These are phyloP conservation scores for Elymus sibiricus DNA, from an alignment of 176 grass and related monocot genomes.

Conservation along the genomic window DNA sequence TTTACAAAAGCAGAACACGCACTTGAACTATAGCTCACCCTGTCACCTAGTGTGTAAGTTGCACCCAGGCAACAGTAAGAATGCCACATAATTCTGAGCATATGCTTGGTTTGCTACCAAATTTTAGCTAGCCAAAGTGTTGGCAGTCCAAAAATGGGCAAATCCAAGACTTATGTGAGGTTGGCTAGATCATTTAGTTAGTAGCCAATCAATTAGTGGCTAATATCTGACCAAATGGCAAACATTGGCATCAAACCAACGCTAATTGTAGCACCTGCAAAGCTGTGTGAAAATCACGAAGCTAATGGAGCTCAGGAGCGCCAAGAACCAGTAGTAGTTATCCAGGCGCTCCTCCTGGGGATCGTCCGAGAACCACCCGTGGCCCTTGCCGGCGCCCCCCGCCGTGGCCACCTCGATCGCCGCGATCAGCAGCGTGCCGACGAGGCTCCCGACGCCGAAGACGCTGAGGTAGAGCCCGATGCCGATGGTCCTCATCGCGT, in stretches of 20 bases:
- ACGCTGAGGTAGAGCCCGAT: slow-evolving; percentile 89
- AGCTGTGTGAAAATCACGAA: slow-evolving; percentile 52
- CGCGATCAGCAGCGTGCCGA: slow-evolving; percentile 65
- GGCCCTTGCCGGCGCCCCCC: background rate
- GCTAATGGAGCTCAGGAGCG: slow-evolving; percentile 56
- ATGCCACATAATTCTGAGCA: background rate
- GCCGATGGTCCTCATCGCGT: slow-evolving; percentile 67
- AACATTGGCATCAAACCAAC: background rate
- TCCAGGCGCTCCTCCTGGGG: slow-evolving; percentile 50
- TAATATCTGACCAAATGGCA: no score
- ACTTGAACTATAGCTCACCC: background rate
- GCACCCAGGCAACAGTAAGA: background rate
- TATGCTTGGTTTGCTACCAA: no score
- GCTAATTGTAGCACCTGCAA: slow-evolving; percentile 43
- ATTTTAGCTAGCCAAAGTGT: no score
- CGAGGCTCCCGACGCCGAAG: slow-evolving; percentile 75
- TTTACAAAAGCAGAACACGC: background rate
- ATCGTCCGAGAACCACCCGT: slow-evolving; percentile 83
- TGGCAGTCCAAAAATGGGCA: no score
- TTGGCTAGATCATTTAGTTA: no score
- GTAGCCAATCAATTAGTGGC: no score
- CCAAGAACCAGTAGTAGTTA: slow-evolving; percentile 78
- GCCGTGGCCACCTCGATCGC: slow-evolving; percentile 46
- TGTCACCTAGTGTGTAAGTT: background rate
- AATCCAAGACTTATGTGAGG: no score